Conservation (phyloP, 1,139 yeast species). For the Entelexis sorbosivorans region DNA sequence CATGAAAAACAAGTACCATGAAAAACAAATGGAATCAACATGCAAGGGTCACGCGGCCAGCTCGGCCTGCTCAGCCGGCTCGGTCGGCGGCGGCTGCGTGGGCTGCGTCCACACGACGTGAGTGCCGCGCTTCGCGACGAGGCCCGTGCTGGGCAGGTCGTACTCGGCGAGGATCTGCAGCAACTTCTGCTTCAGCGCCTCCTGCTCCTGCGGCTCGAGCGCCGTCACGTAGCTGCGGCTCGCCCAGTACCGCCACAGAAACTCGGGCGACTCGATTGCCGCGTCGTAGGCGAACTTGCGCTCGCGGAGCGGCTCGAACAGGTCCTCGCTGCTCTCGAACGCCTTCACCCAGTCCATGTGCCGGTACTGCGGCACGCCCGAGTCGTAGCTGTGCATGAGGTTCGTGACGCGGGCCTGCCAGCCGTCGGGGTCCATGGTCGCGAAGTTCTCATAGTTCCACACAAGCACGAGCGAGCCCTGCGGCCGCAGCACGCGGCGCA, state of each 20-base stretch:
- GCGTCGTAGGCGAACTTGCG: slow-evolving; percentile 29
- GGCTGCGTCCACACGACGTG: slow-evolving; percentile 18
- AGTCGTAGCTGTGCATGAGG: slow-evolving; percentile 30
- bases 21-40: no score
- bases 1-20: neutral
- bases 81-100: neutral
- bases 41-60: neutral
- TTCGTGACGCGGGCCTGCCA: slow-evolving; percentile 32
- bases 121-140: slow-evolving; percentile 18
- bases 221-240: slow-evolving; percentile 50
- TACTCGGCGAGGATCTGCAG: slow-evolving; percentile 8
- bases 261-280: slow-evolving; percentile 25
- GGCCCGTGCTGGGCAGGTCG: neutral
- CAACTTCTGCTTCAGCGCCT: slow-evolving; percentile 4
- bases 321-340: slow-evolving; percentile 28
- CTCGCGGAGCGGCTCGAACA: slow-evolving; percentile 31
- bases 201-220: slow-evolving; percentile 23
- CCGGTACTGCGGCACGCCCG: slow-evolving; percentile 50
- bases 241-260: slow-evolving; percentile 45
- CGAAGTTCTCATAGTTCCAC: slow-evolving; percentile 49
- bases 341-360: slow-evolving; percentile 41
- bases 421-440: slow-evolving; percentile 23
- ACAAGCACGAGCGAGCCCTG: slow-evolving; percentile 43
- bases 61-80: neutral
- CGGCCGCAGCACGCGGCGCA: slow-evolving; percentile 46